Conservation (phyloP, 345 rosid species). For the Aegle marmelos region DNA sequence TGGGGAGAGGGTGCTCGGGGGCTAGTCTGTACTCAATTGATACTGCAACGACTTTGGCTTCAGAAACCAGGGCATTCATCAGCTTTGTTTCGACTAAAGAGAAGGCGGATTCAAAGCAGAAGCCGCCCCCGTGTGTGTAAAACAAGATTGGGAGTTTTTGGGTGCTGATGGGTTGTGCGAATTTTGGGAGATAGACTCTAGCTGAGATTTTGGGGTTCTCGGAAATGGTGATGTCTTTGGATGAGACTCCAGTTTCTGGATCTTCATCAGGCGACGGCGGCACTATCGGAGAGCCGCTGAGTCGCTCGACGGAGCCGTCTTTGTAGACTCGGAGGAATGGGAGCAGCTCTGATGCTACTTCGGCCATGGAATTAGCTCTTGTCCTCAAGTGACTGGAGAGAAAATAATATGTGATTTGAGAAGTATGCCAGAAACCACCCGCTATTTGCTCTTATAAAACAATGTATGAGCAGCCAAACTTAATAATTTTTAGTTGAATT, state of each 20-base stretch:
- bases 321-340: slow-evolving; percentile 27
- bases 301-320: slow-evolving; percentile 37
- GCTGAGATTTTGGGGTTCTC: slow-evolving; percentile 29
- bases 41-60: slow-evolving; percentile 29
- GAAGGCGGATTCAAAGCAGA: slow-evolving; percentile 40
- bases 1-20: slow-evolving; percentile 42
- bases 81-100: slow-evolving; percentile 15
- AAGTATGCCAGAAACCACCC: too few species aligned
- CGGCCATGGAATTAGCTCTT: not conserved
- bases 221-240: slow-evolving; percentile 35
- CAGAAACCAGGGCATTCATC: slow-evolving; percentile 24
- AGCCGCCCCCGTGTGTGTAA: slow-evolving; percentile 47
- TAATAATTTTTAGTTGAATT: too few species aligned
- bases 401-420: too few species aligned
- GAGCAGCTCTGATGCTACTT: slow-evolving; percentile 26
- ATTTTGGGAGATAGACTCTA: slow-evolving; percentile 38
- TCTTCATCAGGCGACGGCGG: slow-evolving; percentile 11
- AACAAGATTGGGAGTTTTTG: slow-evolving; percentile 39
- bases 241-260: slow-evolving; percentile 38
- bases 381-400: too few species aligned
- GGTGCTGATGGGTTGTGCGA: not conserved
- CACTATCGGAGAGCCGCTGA: slow-evolving; percentile 19
- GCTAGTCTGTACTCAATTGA: slow-evolving; percentile 46
- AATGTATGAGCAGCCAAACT: too few species aligned
- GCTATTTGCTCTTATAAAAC: too few species aligned